Evolutionary conservation across 306 rosid species (phyloP), one percentile per base, ranked within the genome.

Genomic region (Begonia loranthoides): DNA sequence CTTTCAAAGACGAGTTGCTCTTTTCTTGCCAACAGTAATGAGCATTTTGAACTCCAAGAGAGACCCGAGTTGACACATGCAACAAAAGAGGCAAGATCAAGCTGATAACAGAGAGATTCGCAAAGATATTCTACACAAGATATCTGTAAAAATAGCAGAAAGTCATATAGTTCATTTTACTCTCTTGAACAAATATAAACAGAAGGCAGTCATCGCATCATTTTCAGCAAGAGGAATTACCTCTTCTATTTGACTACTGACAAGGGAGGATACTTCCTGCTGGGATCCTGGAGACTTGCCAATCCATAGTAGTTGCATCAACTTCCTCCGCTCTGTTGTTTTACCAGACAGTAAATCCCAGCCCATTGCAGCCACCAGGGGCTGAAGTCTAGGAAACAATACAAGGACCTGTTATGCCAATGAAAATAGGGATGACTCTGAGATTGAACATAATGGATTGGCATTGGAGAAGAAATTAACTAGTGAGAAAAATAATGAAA

Each of bases 351-450:
- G 73, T 61, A 76, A 70, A 72, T 90, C 97, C 97, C 97, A 90
- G 70, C 97, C 97, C 95, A 90, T 90, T 63, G 85, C 65, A 15
- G 95, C 95, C 47, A 85, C 87, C 63, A 90, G 73, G 57, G 97
- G 97, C 68, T 72, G 90, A 70, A 90, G 97, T 41, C 76, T 87
- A n/a, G 95, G 92, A 69, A 82, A 85, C 83, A 90, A 61, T 17
- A 61, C 73, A 64, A 90, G 95, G 61, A 70, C 71, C 97, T 90
- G 71, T 65, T 72, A 46, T 61, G 63, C 13, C 65, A 24, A 47
- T 36, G n/a, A 34, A 57, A 2, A 28, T 28, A 28, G 36, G 36
- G 36, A 28, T 28, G 36, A n/a, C n/a, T n/a, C n/a, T n/a, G n/a
- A 28, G 9, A 28, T 28, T 28, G 36, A 28, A 28, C 36, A 2